Percentiles rank a stretch among this genome's conserved stretches.
These are phyloP conservation scores for Neopestalotiopsis sp. DNA, from an alignment of 2,329 filamentous ascomycete genomes.

Conservation along the genomic window DNA sequence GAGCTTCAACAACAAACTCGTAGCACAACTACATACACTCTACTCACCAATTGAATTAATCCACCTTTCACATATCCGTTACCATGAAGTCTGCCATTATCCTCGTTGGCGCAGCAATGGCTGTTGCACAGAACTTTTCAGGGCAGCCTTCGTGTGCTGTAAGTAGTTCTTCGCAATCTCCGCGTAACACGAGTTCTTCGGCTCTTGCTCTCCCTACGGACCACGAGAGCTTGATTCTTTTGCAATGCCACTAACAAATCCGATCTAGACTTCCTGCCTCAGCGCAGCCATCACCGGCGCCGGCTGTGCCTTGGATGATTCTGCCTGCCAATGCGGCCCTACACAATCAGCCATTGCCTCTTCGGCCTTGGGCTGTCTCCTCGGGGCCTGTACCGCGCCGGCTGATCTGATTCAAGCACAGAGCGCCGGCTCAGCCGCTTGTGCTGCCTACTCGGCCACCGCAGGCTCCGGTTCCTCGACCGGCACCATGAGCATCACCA, in stretches of 20 bases:
- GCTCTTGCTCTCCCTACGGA: neutral
- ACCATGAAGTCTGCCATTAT: constrained; percentile 35
- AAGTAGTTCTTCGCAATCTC: constrained; percentile 21
- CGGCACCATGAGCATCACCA: constrained; percentile 8
- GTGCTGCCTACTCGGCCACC: constrained; percentile 34
- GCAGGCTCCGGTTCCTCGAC: constrained; percentile 22
- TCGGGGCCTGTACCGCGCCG: constrained; percentile 33
- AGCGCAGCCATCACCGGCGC: constrained; percentile 48
- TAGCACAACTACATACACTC: neutral
- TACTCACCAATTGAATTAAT: neutral
- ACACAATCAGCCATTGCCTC: constrained; percentile 36
- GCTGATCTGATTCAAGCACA: constrained; percentile 33
- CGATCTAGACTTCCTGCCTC: constrained; percentile 50
- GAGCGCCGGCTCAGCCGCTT: constrained; percentile 37
- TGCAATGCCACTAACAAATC: neutral
- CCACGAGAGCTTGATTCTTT: neutral
- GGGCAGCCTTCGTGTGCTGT: constrained; percentile 43
- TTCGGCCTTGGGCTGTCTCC: constrained; percentile 36
- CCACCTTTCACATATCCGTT: neutral
- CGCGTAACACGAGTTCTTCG: neutral
- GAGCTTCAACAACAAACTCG: neutral
- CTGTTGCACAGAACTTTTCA: constrained; percentile 37
- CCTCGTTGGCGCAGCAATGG: constrained; percentile 31
- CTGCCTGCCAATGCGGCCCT: constrained; percentile 55
- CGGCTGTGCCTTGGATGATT: constrained; percentile 51